Conservation (phyloP, 352 stramenopile genomes). For the Albugo candida region DNA sequence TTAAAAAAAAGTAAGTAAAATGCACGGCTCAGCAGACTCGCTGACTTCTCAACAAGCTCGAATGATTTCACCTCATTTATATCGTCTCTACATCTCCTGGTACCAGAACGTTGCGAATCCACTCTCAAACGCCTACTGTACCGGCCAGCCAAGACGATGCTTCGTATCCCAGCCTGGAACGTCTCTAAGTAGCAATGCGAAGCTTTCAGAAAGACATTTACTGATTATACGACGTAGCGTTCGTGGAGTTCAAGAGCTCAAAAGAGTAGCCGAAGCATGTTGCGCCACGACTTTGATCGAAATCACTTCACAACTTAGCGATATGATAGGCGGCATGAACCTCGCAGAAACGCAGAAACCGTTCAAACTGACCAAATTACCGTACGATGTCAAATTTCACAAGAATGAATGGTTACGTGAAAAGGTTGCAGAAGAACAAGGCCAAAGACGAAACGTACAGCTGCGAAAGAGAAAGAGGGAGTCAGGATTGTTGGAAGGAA, state of each 20-base stretch:
- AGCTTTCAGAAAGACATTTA: constrained; percentile 33
- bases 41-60: neutral
- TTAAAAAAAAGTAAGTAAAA: neutral
- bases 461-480: too few species aligned
- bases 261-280: constrained; percentile 28
- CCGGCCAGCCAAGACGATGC: constrained; percentile 9
- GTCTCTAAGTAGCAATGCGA: constrained; percentile 21
- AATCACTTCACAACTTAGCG: constrained; percentile 48
- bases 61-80: constrained; percentile 5
- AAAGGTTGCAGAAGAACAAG: constrained; percentile 46
- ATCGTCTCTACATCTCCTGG: constrained; percentile 5
- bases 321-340: constrained; percentile 57
- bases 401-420: constrained; percentile 45
- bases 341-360: constrained; percentile 34
- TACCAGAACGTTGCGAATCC: neutral
- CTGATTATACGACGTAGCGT: constrained; percentile 54
- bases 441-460: neutral
- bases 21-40: too few species aligned
- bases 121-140: neutral
- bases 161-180: neutral
- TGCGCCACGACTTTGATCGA: constrained; percentile 53
- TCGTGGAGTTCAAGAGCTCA: constrained; percentile 44
- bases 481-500: too few species aligned
- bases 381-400: constrained; percentile 42
- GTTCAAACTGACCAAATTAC: constrained; percentile 46